Conservation (phyloP, 2,329 filamentous ascomycete genomes). For the Neofusicoccum sp. region DNA sequence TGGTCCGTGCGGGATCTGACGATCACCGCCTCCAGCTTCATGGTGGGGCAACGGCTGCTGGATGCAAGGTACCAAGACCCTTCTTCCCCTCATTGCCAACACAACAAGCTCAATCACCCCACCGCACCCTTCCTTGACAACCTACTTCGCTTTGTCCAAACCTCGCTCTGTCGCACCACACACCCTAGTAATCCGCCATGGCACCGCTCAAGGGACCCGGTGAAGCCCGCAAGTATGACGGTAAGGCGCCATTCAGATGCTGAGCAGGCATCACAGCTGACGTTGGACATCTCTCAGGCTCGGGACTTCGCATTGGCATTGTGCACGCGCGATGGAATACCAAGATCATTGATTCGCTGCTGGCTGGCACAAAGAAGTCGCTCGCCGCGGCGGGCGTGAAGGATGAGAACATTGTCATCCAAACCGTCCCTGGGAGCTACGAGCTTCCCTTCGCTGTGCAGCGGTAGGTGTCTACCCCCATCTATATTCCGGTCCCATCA, state of each 20-base stretch:
- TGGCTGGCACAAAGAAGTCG: slow-evolving; percentile 77
- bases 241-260: slow-evolving; percentile 38
- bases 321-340: slow-evolving; percentile 96
- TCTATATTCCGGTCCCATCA: background rate
- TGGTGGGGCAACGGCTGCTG: background rate
- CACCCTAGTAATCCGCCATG: background rate
- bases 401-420: slow-evolving; percentile 83
- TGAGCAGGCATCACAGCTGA: slow-evolving; percentile 42
- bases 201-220: slow-evolving; percentile 63
- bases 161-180: background rate
- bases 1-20: slow-evolving; percentile 14
- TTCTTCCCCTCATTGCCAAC: slow-evolving; percentile 17
- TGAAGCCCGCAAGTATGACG: slow-evolving; percentile 59
- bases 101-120: slow-evolving; percentile 7
- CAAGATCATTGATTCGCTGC: slow-evolving; percentile 81
- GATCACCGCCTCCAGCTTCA: background rate
- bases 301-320: slow-evolving; percentile 83
- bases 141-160: background rate
- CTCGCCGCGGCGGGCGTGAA: slow-evolving; percentile 79
- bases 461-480: slow-evolving; percentile 57
- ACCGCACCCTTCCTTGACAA: background rate
- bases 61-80: slow-evolving; percentile 19
- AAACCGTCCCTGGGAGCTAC: slow-evolving; percentile 92
- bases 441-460: slow-evolving; percentile 91
- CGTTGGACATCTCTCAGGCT: slow-evolving; percentile 76